Evolutionary conservation across 768 basidiomycete species (phyloP).

Genomic region (Neoboletus magnificus): DNA sequence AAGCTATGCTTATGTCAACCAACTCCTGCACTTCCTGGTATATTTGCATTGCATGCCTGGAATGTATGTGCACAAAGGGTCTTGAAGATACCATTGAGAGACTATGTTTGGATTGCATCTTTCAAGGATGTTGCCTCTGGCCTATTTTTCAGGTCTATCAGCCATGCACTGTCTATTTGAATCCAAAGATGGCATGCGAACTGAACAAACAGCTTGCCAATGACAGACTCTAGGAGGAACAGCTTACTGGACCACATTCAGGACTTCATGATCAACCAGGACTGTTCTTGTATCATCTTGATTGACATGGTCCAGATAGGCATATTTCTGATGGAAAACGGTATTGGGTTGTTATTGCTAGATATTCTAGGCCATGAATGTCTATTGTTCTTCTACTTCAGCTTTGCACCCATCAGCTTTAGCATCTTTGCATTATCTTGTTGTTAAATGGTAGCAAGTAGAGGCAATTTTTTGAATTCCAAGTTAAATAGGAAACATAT

Average conservation of each 20-base stretch:
- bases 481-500: slow-evolving; percentile 10
- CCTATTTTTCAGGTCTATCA: neutral
- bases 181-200: neutral
- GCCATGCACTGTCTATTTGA: neutral
- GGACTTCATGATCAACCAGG: neutral
- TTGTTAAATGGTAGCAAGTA: neutral
- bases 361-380: neutral
- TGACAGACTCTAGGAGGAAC: too few relatives aligned
- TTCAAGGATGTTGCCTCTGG: neutral
- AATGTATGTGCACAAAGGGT: neutral
- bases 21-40: neutral
- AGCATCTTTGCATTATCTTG: neutral
- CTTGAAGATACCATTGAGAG: neutral
- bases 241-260: too few relatives aligned
- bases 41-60: neutral
- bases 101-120: neutral
- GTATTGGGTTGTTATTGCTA: neutral
- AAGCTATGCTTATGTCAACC: neutral
- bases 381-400: neutral
- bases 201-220: too few relatives aligned
- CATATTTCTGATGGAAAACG: neutral
- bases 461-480: neutral
- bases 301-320: neutral
- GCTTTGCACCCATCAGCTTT: neutral
- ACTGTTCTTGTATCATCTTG: neutral